Conservation (phyloP, 2,329 filamentous ascomycete species). For the Exophiala alcalophila region DNA sequence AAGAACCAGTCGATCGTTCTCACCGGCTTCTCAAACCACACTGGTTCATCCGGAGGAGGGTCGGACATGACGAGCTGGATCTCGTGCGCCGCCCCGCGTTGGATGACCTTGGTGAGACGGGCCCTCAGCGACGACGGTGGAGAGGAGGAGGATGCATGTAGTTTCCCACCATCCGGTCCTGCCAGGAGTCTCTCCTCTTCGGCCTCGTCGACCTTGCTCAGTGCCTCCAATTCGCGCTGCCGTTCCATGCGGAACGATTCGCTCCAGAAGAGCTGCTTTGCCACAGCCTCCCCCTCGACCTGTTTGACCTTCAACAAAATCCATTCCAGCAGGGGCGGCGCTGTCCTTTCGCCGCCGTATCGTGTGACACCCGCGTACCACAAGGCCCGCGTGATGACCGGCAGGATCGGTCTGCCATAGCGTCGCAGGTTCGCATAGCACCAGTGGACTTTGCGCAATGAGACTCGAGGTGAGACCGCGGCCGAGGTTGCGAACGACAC, state of each 20-base stretch:
- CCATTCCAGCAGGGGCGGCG: constrained; percentile 40
- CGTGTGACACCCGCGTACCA: constrained; percentile 50
- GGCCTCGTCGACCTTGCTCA: background rate
- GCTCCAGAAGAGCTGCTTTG: constrained; percentile 29
- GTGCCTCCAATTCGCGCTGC: constrained; percentile 6
- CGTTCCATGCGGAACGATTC: constrained; percentile 11
- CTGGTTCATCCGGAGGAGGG: background rate
- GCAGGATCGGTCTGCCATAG: constrained; percentile 43
- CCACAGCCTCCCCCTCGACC: constrained; percentile 45
- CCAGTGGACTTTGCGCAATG: constrained; percentile 48
- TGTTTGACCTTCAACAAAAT: constrained; percentile 44
- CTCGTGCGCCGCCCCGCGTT: too few species aligned
- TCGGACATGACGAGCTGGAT: constrained; percentile 8
- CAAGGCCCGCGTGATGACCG: constrained; percentile 47
- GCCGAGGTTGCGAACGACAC: constrained; percentile 22
- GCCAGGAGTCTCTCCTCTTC: constrained; percentile 3
- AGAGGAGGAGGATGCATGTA: too few species aligned
- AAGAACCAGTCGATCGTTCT: constrained; percentile 6
- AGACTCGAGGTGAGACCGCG: constrained; percentile 34
- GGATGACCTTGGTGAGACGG: too few species aligned
- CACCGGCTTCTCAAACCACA: constrained; percentile 6
- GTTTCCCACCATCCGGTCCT: background rate
- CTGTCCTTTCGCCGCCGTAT: constrained; percentile 38
- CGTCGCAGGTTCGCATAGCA: constrained; percentile 46
- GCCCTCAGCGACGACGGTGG: background rate